phyloP scores from a whole-genome alignment of 345 rosid genomes.

The Raphanus raphanistrum region DNA sequence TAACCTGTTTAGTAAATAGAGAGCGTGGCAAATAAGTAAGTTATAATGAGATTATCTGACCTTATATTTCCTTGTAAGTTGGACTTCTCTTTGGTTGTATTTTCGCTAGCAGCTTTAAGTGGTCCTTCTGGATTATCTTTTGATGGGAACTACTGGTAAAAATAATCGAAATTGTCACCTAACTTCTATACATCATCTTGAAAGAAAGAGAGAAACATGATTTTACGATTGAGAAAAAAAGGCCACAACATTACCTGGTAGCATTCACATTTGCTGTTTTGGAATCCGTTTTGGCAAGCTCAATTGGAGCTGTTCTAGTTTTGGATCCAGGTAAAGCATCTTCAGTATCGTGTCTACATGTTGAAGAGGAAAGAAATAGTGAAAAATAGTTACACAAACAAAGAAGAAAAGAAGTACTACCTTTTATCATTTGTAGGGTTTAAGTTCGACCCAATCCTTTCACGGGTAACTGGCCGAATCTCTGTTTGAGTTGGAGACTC shows the following conservation, averaged over 20 bases:
- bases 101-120: conserved; percentile 42
- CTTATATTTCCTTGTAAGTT: conserved; percentile 33
- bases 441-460: conserved; percentile 28
- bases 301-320: conserved; percentile 21
- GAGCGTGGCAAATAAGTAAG: not conserved
- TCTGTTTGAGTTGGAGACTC: conserved; percentile 31
- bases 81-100: conserved; percentile 42
- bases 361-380: conserved; percentile 6
- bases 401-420: not conserved
- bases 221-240: conserved; percentile 5
- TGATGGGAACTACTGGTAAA: conserved; percentile 21
- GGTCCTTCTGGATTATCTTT: conserved; percentile 41
- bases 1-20: not conserved
- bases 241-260: conserved; percentile 37
- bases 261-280: conserved; percentile 33
- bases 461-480: conserved; percentile 33
- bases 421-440: conserved; percentile 20
- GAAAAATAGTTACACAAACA: not conserved
- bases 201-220: conserved; percentile 8
- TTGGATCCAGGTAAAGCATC: conserved; percentile 37
- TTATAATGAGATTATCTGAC: conserved; percentile 37
- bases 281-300: conserved; percentile 38
- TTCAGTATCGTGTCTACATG: conserved; percentile 37
- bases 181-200: conserved; percentile 11
- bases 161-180: not conserved